A percentile compares a stretch with the other conserved stretches of the same genome.
These are phyloP conservation scores for Colletotrichum liriopes DNA, from an alignment of 2,329 filamentous ascomycete species.

Conservation along the genomic window DNA sequence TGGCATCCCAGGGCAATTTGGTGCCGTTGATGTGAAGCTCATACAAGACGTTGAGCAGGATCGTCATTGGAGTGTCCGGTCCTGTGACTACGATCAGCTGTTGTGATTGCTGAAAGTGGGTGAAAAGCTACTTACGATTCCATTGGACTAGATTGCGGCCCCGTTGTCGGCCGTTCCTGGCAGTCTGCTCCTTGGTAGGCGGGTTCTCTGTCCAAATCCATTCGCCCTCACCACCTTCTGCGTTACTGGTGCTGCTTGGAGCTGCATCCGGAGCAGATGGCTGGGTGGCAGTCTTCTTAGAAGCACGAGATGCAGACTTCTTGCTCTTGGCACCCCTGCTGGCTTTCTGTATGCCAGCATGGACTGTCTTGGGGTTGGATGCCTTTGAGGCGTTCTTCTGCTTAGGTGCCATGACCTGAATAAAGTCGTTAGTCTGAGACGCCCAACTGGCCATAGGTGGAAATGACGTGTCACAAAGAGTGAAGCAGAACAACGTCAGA, in stretches of 20 bases:
- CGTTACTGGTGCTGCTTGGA: neutral
- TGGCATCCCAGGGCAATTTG: slow-evolving; percentile 56
- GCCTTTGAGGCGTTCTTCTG: slow-evolving; percentile 2
- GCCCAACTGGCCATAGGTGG: no score
- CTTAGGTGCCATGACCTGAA: slow-evolving; percentile 1
- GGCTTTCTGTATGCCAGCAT: slow-evolving; percentile 4
- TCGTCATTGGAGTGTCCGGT: slow-evolving; percentile 63
- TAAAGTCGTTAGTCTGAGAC: neutral
- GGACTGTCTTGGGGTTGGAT: neutral
- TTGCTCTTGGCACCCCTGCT: neutral
- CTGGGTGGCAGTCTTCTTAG: neutral
- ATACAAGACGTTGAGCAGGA: slow-evolving; percentile 59
- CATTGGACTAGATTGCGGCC: slow-evolving; percentile 6
- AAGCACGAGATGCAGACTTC: neutral
- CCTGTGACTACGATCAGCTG: slow-evolving; percentile 48
- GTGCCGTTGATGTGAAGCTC: slow-evolving; percentile 54
- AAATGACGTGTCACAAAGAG: neutral
- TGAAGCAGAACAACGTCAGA: neutral
- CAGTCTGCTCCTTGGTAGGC: neutral
- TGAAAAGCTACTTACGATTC: neutral
- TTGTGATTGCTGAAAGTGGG: neutral
- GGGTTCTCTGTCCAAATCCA: neutral
- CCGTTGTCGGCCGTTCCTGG: slow-evolving; percentile 1
- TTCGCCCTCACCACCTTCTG: neutral
- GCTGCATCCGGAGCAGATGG: neutral